A percentile compares a stretch with the other conserved stretches of the same genome.
Conservation (phyloP, 768 basidiomycete species). For the Neoboletus magnificus region DNA sequence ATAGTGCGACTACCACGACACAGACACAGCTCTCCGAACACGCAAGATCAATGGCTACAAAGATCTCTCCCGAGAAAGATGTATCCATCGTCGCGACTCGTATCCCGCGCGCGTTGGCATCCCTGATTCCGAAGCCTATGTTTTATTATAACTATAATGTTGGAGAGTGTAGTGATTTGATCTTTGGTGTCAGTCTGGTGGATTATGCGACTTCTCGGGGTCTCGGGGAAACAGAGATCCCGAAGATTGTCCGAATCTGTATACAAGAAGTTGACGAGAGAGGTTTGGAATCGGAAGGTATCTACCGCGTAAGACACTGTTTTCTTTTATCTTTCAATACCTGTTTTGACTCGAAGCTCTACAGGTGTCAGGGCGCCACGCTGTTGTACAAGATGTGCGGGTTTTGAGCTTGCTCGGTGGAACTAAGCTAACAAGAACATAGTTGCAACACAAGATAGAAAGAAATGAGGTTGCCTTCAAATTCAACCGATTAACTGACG, state of each 20-base stretch:
- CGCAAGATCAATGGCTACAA: slow-evolving; percentile 55
- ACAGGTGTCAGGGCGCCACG: slow-evolving; percentile 82
- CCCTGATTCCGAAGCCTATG: slow-evolving; percentile 65
- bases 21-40: slow-evolving; percentile 72
- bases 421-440: slow-evolving; percentile 6
- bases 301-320: slow-evolving; percentile 59
- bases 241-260: slow-evolving; percentile 78
- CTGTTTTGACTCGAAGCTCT: slow-evolving; percentile 1
- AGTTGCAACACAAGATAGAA: slow-evolving; percentile 88
- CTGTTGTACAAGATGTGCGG: slow-evolving; percentile 77
- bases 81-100: slow-evolving; percentile 50
- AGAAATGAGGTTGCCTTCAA: slow-evolving; percentile 72
- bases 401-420: not conserved
- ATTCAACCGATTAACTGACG: slow-evolving; percentile 69
- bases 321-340: not conserved
- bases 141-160: slow-evolving; percentile 77
- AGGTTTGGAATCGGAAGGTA: slow-evolving; percentile 75
- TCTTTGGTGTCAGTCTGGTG: slow-evolving; percentile 84
- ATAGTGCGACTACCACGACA: slow-evolving; percentile 75
- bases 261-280: slow-evolving; percentile 79
- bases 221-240: slow-evolving; percentile 67
- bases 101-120: slow-evolving; percentile 60
- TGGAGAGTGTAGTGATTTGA: slow-evolving; percentile 82
- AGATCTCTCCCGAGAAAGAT: slow-evolving; percentile 71
- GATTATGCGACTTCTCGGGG: slow-evolving; percentile 86